Base-by-base conservation (phyloP, 129 eudicot genomes). In the Tagetes patula region DNA sequence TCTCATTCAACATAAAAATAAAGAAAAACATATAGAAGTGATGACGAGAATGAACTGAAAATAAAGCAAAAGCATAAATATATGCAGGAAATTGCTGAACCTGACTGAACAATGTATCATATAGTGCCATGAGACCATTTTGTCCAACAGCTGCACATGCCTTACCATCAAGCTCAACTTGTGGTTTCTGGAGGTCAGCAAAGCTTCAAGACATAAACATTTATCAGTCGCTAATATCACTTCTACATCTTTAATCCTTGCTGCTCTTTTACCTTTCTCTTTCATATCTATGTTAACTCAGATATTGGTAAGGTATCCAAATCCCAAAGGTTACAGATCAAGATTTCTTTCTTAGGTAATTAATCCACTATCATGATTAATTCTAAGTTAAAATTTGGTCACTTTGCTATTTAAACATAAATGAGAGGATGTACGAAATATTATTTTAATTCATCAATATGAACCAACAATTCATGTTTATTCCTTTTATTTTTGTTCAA, bases 131-230 rank as follows among this genome's bases (percentile, higher is more conserved):
- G 75, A 93, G 98, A 84, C 96, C 96, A 79, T 87, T 93, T 83
- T 93, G 98, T 40, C 98, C 98, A 76, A 93, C 98, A 48, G 98
- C 98, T 41, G 98, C 98, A 84, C 98, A 93, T n/a, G 98, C 96
- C 82, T 93, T 93, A 27, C 98, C 98, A 59, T 89, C 96, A 76
- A 89, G 95, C 84, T 93, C 98, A 50, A 78, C 81, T 81, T 93
- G 98, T 47, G 98, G 98, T 46, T 89, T 93, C 67, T 93, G 98
- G 72, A 93, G 98, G 80, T 93, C 98, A n/a, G 95, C 96, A 73
- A 93, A 93, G 75, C 98, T 93, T 78, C 83, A 81, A 70, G 41
- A 65, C 67, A 52, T 69, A 50, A 81, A 76, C 48, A 68, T 40
- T 0, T 40, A 64, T 38, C 6, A 38, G 32, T 14, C 31, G 34